Conservation (phyloP, 2,329 filamentous ascomycete genomes). For the Fusarium begoniae region DNA sequence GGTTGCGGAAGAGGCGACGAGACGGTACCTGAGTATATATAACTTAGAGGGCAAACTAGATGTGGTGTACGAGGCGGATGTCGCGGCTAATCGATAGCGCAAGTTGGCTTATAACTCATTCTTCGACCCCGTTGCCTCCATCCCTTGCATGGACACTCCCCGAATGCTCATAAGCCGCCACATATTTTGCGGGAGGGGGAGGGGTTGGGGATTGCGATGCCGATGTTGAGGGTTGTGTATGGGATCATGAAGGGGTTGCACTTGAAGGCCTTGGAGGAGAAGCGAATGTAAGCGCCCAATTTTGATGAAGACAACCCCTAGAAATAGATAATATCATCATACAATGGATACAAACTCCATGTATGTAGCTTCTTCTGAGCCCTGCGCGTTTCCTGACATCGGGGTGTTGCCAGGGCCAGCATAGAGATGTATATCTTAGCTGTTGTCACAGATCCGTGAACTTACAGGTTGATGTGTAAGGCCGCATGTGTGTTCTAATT, state of each 20-base stretch:
- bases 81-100: too few species aligned
- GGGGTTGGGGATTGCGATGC: neutral
- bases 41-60: too few species aligned
- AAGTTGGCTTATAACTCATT: too few species aligned
- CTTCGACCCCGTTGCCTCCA: too few species aligned
- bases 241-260: neutral
- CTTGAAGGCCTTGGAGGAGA: neutral
- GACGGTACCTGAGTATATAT: too few species aligned
- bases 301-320: neutral
- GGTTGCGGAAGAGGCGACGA: too few species aligned
- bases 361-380: neutral
- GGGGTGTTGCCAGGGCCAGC: neutral
- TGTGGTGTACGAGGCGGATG: too few species aligned
- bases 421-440: neutral
- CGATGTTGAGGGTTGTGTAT: neutral
- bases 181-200: neutral
- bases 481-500: neutral
- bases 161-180: too few species aligned
- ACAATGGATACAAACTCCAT: neutral
- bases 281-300: neutral
- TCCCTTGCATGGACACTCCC: too few species aligned
- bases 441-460: neutral
- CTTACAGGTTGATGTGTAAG: neutral
- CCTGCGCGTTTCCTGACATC: neutral
- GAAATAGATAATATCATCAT: neutral